Conservation (phyloP, 2,329 filamentous ascomycete species). For the Ophiostoma sp. region DNA sequence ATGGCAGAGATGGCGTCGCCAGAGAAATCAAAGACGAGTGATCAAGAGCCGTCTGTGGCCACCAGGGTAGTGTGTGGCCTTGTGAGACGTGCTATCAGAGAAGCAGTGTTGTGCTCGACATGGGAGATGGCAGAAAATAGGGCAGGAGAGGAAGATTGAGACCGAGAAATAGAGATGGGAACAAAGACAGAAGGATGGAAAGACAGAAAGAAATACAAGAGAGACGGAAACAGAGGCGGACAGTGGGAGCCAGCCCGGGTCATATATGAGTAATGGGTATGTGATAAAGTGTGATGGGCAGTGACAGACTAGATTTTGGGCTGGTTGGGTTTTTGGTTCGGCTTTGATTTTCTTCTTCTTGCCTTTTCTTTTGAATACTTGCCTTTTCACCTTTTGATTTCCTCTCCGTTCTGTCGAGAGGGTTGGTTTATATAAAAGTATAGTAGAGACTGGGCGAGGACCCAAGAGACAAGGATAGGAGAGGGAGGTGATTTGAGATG, state of each 20-base stretch:
- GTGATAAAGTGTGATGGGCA: slow-evolving; percentile 4
- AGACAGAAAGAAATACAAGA: neutral
- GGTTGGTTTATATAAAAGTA: neutral
- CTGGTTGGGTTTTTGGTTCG: neutral
- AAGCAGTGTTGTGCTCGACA: neutral
- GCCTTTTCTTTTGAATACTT: neutral
- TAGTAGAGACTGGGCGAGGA: neutral
- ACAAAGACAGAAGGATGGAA: too few species aligned
- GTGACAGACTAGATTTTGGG: neutral
- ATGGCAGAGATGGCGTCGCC: neutral
- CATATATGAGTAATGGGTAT: slow-evolving; percentile 11
- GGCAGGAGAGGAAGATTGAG: neutral
- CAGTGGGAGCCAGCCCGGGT: slow-evolving; percentile 11
- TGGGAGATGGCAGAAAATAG: neutral
- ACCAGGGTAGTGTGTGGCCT: neutral
- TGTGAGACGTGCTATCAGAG: slow-evolving; percentile 6
- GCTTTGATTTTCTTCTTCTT: neutral
- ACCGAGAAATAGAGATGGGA: neutral
- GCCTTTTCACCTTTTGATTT: neutral
- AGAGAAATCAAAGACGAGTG: neutral
- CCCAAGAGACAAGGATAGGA: neutral
- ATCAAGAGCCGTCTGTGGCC: neutral
- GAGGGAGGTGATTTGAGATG: neutral
- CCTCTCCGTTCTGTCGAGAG: neutral
- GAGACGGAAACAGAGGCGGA: neutral